Evolutionary conservation across 2,329 filamentous ascomycete species (phyloP), one percentile per base, ranked within the genome.

Genomic region (Colletotrichum tofieldiae): DNA sequence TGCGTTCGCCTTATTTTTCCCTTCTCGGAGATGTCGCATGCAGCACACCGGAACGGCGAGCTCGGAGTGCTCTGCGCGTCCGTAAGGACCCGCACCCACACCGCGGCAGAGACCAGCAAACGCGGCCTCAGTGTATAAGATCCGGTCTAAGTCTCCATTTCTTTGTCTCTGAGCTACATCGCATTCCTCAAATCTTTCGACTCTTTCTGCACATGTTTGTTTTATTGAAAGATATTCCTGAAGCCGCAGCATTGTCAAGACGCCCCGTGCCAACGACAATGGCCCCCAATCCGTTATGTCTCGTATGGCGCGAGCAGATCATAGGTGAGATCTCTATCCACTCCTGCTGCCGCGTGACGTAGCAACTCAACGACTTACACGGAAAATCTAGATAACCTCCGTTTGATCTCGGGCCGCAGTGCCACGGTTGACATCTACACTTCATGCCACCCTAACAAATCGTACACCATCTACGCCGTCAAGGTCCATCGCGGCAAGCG

Each of bases 401-500:
- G 61, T 18, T 52, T 71, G 35, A 66, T 67, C 47, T 73, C 71
- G 6, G 71, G 67, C 20, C 67, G 67, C 3, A 71, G 67, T 58
- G 71, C 67, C 23, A 35, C 49, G 35, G 54, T 73, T 29, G 71
- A 73, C 49, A 67, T 73, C 35, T 65, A 65, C 37, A 71, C 71
- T 6, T 55, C 71, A 32, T 61, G 67, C 26, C 60, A 71, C 37
- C 71, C 71, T 16, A 62, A 66, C n/a, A 71, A 67, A 49, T 49
- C 66, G 9, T 73, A 63, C 41, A 71, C 66, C 26, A 95, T 96
- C 78, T 93, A 93, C 4, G 92, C 96, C 39, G 88, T 91, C 62
- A 92, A 92, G 82, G 91, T 93, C 69, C 92, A 95, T 81, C 94
- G 95, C 80, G 93, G 93, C 39, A 95, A 94, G 86, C 94, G 94